phyloP scores from a whole-genome alignment of 2,329 filamentous ascomycete genomes.

The Apiospora kogelbergensis region DNA sequence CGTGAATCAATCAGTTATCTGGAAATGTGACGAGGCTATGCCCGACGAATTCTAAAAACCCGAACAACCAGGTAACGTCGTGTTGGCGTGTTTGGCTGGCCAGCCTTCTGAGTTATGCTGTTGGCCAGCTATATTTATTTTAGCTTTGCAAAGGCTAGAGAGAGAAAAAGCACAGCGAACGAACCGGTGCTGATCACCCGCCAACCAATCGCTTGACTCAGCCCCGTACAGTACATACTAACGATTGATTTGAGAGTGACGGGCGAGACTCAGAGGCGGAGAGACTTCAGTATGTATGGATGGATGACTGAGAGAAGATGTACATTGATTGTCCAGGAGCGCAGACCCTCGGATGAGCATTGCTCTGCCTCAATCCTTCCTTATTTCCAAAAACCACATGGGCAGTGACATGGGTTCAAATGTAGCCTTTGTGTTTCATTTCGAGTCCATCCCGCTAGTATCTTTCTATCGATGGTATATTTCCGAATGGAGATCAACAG shows the following conservation, averaged over 20 bases:
- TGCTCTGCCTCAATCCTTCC: no score
- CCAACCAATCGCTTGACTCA: conserved; percentile 4
- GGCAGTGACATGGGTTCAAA: no score
- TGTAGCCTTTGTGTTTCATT: background rate
- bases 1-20: background rate
- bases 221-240: conserved; percentile 6
- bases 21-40: background rate
- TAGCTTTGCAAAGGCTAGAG: background rate
- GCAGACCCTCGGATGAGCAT: no score
- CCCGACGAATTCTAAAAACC: background rate
- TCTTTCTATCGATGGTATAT: conserved; percentile 4
- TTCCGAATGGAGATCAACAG: conserved; percentile 1
- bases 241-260: background rate
- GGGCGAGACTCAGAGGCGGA: background rate
- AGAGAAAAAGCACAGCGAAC: background rate
- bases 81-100: background rate
- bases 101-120: background rate
- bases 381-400: no score
- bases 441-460: conserved; percentile 4
- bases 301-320: no score
- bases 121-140: background rate
- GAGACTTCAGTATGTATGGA: background rate
- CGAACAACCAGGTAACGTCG: background rate
- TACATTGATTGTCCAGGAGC: no score
- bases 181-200: background rate